Evolutionary conservation across 768 basidiomycete genomes (phyloP), one percentile per base, ranked within the genome.

Genomic region (Glaciozyma martinii): DNA sequence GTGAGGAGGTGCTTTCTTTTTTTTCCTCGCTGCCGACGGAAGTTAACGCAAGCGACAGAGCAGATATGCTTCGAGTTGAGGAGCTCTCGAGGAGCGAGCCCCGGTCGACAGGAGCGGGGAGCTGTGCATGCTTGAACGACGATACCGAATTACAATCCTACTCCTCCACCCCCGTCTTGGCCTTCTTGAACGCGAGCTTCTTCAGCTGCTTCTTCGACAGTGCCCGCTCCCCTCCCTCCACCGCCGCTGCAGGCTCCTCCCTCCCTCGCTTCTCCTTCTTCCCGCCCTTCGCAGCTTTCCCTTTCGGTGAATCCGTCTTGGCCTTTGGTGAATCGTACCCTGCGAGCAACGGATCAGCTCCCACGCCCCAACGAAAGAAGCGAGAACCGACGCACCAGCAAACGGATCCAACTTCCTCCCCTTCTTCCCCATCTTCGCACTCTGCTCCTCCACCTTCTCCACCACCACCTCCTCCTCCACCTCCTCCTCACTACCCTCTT

Each of bases 401-500:
- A 88, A 88, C 8, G 85, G 84, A 75, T 88, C 86, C 33, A 86
- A 72, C 0, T 75, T 76, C 33, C 80, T 79, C 70, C 85, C 44
- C 40, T 46, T 50, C 12, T 32, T 53, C 32, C 6, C 44, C 21
- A 54, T 57, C 1, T 58, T 46, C 40, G 16, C n/a, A 21, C 42
- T 52, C 59, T 82, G 77, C n/a, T n/a, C n/a, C n/a, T n/a, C n/a
- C 69, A 80, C 79, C 72, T 43, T 43, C 46, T 47, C 46, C 47
- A 49, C 47, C 23, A 49, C 10, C 8, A n/a, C 10, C 47, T n/a
- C n/a, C 49, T 86, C 81, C 44, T 87, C 70, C 59, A 82, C 77
- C 72, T 19, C 30, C 16, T 54, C 53, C 16, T 23, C 30, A 5
- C 27, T 16, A 29, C 53, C 32, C 5, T 13, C 12, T 13, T 40